Conservation (phyloP, 2,329 filamentous ascomycete species). For the Dactylellina haptotyla region DNA sequence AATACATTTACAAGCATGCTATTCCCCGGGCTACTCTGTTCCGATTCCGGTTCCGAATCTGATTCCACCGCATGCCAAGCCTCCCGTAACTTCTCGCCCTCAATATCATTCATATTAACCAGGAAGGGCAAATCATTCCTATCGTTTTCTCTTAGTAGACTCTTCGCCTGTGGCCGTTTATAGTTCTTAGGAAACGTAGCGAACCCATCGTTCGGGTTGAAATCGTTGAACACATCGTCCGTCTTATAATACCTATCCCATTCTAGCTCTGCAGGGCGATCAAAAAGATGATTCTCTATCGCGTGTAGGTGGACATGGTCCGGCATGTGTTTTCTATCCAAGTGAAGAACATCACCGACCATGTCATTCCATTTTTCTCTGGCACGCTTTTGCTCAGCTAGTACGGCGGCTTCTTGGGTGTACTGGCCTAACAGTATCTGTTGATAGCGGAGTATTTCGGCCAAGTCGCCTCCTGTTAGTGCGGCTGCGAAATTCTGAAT, state of each 20-base stretch:
- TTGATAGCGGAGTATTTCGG: no score
- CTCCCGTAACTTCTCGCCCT: background rate
- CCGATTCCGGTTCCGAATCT: background rate
- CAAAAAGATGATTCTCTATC: background rate
- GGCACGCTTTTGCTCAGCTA: no score
- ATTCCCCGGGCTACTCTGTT: background rate
- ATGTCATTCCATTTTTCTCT: background rate
- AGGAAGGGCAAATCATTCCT: background rate
- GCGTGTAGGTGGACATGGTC: background rate
- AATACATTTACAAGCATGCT: background rate
- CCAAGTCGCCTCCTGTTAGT: no score
- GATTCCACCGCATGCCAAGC: background rate
- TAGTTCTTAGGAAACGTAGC: background rate
- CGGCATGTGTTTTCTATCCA: background rate
- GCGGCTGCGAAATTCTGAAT: no score
- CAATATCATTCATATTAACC: background rate
- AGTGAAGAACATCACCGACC: background rate
- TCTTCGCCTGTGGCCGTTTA: background rate
- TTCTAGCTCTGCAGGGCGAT: background rate
- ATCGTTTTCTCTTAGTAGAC: background rate
- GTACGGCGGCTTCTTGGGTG: no score
- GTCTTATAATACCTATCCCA: background rate
- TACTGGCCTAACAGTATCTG: no score
- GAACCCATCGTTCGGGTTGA: background rate
- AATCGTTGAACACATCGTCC: background rate